phyloP scores from a whole-genome alignment of 768 basidiomycete genomes.

The Guyanaporus albipodus region DNA sequence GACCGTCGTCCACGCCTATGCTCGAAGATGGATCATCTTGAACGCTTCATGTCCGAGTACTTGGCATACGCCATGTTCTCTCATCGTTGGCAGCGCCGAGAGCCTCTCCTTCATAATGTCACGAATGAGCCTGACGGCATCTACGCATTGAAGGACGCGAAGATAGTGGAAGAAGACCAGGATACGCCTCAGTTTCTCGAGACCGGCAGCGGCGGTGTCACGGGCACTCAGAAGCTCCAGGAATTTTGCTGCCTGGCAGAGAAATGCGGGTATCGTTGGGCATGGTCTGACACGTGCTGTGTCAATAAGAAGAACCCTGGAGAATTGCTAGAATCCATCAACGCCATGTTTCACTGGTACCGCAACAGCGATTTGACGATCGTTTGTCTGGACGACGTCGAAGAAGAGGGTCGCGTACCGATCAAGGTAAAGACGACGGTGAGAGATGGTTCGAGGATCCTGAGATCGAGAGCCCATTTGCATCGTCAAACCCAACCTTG shows the following conservation, averaged over 20 bases:
- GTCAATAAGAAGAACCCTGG: constrained; percentile 24
- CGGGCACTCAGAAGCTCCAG: constrained; percentile 6
- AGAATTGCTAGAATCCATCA: constrained; percentile 23
- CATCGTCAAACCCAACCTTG: no score
- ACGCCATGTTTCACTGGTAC: constrained; percentile 29
- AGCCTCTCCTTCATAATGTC: constrained; percentile 18
- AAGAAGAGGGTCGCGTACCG: constrained; percentile 10
- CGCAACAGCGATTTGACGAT: constrained; percentile 15
- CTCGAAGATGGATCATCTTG: constrained; percentile 3
- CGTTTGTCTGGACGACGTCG: constrained; percentile 18
- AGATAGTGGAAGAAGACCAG: no score
- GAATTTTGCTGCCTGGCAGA: constrained; percentile 12
- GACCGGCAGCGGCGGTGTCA: neutral
- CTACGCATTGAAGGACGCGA: no score
- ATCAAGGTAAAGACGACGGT: neutral
- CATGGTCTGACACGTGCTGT: constrained; percentile 24
- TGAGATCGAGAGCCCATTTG: constrained; percentile 18
- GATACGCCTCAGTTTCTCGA: no score
- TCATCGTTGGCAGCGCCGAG: constrained; percentile 22
- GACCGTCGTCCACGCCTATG: neutral
- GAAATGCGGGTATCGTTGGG: constrained; percentile 6
- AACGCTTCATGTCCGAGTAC: constrained; percentile 15
- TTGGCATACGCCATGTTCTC: constrained; percentile 28
- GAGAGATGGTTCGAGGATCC: constrained; percentile 15
- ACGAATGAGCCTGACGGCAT: constrained; percentile 9